These are phyloP conservation scores for Fusarium sublunatum DNA, from an alignment of 2,329 filamentous ascomycete genomes.

Conservation along the genomic window DNA sequence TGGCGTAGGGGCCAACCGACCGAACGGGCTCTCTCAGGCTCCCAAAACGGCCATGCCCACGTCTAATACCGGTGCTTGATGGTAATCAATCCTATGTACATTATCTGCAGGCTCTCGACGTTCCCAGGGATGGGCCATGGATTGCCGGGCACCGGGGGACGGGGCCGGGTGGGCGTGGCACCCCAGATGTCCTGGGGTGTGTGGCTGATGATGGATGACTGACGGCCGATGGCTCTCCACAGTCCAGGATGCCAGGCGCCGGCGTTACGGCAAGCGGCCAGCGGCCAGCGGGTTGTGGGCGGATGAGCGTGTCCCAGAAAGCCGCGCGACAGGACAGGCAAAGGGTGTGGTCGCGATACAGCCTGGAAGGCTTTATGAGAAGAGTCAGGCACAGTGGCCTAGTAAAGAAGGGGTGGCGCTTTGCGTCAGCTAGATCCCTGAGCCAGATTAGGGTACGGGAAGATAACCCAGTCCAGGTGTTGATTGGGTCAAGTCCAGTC, in stretches of 20 bases:
- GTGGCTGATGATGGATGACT: constrained; percentile 33
- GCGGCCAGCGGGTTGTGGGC: constrained; percentile 33
- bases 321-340: constrained; percentile 30
- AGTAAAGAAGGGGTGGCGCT: constrained; percentile 25
- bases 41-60: neutral
- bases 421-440: constrained; percentile 46
- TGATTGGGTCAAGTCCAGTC: constrained; percentile 11
- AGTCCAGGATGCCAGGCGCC: constrained; percentile 32
- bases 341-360: constrained; percentile 22
- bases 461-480: constrained; percentile 24
- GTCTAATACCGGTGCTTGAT: constrained; percentile 29
- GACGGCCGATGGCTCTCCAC: constrained; percentile 38
- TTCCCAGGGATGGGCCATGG: constrained; percentile 37
- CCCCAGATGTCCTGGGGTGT: constrained; percentile 30
- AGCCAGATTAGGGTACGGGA: constrained; percentile 42
- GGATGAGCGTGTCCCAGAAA: constrained; percentile 42
- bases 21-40: constrained; percentile 32
- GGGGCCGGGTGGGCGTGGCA: constrained; percentile 40
- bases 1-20: constrained; percentile 43
- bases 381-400: constrained; percentile 39
- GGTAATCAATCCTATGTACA: constrained; percentile 38
- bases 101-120: constrained; percentile 37
- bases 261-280: constrained; percentile 31
- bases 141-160: constrained; percentile 42
- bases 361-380: constrained; percentile 22